Percentiles rank a stretch among this genome's conserved stretches.
Evolutionary conservation across 169 alveolate species (phyloP).

Genomic region (Plasmodium vinckei): DNA sequence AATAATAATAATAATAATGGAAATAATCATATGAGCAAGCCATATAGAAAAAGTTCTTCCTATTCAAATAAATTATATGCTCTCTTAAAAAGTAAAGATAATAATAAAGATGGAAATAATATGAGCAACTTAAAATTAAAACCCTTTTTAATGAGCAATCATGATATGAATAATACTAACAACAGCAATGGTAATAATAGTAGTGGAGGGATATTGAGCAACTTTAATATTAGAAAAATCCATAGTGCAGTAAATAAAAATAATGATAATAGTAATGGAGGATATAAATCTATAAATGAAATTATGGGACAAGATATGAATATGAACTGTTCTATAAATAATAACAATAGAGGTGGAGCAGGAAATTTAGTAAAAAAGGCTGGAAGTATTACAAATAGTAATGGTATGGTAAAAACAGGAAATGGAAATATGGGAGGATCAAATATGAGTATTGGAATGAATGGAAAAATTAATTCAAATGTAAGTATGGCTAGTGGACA

Average conservation of each 20-base stretch:
- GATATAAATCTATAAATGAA: slow-evolving; percentile 21
- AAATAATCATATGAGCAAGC: background rate
- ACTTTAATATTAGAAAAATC: slow-evolving; percentile 18
- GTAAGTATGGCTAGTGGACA: background rate
- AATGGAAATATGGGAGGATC: background rate
- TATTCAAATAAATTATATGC: slow-evolving; percentile 33
- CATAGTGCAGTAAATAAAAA: slow-evolving; percentile 13
- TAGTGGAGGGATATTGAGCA: background rate
- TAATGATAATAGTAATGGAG: slow-evolving; percentile 7
- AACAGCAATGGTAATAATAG: background rate
- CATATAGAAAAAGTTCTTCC: slow-evolving; percentile 45
- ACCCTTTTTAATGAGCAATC: slow-evolving; percentile 17
- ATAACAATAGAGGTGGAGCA: background rate
- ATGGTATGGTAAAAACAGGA: background rate
- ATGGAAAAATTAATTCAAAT: slow-evolving; percentile 1
- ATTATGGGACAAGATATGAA: slow-evolving; percentile 19
- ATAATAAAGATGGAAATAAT: slow-evolving; percentile 19
- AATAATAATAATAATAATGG: background rate
- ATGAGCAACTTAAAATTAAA: slow-evolving; percentile 25
- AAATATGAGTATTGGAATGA: background rate
- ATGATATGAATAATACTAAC: slow-evolving; percentile 5
- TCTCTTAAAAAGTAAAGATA: slow-evolving; percentile 33
- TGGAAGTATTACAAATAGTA: background rate
- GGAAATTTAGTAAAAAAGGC: too few species aligned
- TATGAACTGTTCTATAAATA: slow-evolving; percentile 26